Evolutionary conservation across 495 filamentous ascomycete species (phyloP).

Genomic region (Aspergillus incahuasiensis): DNA sequence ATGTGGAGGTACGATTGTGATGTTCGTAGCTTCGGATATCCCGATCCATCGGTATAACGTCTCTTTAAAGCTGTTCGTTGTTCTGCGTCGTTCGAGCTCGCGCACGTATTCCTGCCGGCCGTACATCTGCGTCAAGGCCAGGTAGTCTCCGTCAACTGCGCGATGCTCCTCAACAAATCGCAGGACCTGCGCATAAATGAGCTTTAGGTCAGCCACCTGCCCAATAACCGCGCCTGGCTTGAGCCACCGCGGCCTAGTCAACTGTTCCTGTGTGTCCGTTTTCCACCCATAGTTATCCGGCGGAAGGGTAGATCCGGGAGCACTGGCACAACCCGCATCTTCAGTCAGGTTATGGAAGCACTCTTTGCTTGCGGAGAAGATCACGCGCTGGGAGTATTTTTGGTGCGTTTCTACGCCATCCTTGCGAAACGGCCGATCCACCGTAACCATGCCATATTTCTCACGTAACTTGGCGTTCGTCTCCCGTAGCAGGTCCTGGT

Average conservation of each 20-base stretch:
- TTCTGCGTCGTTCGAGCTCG: conserved; percentile 44
- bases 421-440: conserved; percentile 23
- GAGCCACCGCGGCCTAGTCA: conserved; percentile 49
- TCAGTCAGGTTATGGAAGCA: conserved; percentile 44
- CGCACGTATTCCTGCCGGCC: conserved; percentile 56
- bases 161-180: conserved; percentile 36
- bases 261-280: conserved; percentile 41
- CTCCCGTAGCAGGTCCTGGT: conserved; percentile 43
- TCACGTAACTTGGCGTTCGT: conserved; percentile 44
- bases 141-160: conserved; percentile 40
- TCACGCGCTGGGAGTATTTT: conserved; percentile 51
- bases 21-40: conserved; percentile 44
- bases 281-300: conserved; percentile 53
- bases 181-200: conserved; percentile 47
- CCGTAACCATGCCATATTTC: conserved; percentile 43
- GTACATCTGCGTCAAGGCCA: conserved; percentile 52
- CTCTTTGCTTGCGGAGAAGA: conserved; percentile 58
- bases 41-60: conserved; percentile 41
- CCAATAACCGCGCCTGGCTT: conserved; percentile 51
- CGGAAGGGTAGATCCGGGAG: conserved; percentile 53
- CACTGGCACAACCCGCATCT: conserved; percentile 49
- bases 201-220: conserved; percentile 44
- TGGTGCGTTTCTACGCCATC: conserved; percentile 30
- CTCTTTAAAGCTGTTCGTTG: conserved; percentile 36
- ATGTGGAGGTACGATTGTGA: conserved; percentile 35